A percentile compares a stretch with the other conserved stretches of the same genome.
Evolutionary conservation across 2,329 filamentous ascomycete genomes (phyloP).

Genomic region (Corinectria fuckeliana): DNA sequence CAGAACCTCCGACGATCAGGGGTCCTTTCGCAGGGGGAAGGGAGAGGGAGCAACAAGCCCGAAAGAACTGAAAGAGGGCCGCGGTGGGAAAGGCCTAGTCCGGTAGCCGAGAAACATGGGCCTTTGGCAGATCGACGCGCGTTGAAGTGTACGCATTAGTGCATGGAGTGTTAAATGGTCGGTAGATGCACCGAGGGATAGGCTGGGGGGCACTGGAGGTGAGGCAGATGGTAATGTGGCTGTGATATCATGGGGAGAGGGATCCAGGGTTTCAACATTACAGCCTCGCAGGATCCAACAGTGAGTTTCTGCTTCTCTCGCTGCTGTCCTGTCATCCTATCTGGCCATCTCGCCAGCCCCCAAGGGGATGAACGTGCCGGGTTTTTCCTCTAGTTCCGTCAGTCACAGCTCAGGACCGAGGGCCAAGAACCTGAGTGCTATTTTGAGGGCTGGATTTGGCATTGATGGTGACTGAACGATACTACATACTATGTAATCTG

Average conservation of each 20-base stretch:
- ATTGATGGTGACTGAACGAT: conserved; percentile 26
- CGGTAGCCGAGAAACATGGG: conserved; percentile 1
- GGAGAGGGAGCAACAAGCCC: conserved; percentile 1
- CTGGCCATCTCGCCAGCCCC: not conserved
- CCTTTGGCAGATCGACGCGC: conserved; percentile 19
- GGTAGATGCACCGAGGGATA: conserved; percentile 28
- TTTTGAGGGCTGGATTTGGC: conserved; percentile 27
- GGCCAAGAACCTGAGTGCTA: conserved; percentile 31
- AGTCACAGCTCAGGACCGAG: conserved; percentile 9
- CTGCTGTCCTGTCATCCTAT: conserved; percentile 2
- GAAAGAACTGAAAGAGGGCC: conserved; percentile 17
- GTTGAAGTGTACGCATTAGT: conserved; percentile 40
- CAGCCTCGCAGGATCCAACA: not conserved
- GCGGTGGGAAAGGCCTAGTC: not conserved
- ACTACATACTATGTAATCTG: too few relatives aligned
- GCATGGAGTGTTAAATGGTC: conserved; percentile 25
- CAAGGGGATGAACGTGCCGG: conserved; percentile 5
- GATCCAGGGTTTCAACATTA: conserved; percentile 2
- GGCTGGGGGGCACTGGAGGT: conserved; percentile 17
- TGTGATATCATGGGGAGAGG: conserved; percentile 11
- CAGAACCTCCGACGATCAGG: conserved; percentile 20
- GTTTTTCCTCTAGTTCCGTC: conserved; percentile 18
- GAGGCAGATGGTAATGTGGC: conserved; percentile 8
- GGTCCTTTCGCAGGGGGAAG: conserved; percentile 17
- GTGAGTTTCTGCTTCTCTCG: not conserved